Evolutionary conservation across 257 asterid genomes (phyloP).

Genomic region (Fraxinus pennsylvanica): DNA sequence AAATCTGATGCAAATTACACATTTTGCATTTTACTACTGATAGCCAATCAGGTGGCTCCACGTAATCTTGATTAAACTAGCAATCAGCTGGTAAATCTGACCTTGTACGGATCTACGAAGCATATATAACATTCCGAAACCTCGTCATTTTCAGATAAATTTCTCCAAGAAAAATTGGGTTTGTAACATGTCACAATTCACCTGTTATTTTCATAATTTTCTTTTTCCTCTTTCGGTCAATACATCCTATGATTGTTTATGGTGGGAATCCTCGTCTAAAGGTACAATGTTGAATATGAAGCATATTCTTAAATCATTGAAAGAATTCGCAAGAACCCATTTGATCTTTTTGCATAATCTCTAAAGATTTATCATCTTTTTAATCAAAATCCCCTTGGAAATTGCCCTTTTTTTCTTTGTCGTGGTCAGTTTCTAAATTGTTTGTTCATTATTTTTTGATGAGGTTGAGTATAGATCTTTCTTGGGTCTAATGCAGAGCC

Average conservation of each 20-base stretch:
- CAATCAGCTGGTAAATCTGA: background rate
- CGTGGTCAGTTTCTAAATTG: background rate
- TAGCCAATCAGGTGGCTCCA: too few relatives aligned
- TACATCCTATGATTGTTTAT: background rate
- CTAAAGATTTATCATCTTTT: background rate
- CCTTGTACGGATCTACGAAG: background rate
- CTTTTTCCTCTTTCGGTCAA: background rate
- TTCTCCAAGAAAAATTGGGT: too few relatives aligned
- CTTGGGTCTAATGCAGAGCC: too few relatives aligned
- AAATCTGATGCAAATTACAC: too few relatives aligned
- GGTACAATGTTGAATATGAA: background rate
- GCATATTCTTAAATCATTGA: background rate
- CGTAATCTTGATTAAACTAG: too few relatives aligned
- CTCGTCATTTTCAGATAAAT: background rate
- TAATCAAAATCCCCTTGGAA: background rate
- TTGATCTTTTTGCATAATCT: background rate
- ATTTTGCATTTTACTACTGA: too few relatives aligned
- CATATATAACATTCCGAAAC: background rate
- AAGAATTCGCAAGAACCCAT: background rate
- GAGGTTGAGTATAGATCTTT: background rate
- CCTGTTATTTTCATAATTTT: background rate
- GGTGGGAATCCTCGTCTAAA: background rate
- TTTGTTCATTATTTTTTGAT: background rate
- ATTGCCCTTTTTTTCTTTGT: too few relatives aligned
- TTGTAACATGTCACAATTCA: background rate